Evolutionary conservation across 2,329 filamentous ascomycete genomes (phyloP).

Genomic region (Ascochyta viciae-villosae): DNA sequence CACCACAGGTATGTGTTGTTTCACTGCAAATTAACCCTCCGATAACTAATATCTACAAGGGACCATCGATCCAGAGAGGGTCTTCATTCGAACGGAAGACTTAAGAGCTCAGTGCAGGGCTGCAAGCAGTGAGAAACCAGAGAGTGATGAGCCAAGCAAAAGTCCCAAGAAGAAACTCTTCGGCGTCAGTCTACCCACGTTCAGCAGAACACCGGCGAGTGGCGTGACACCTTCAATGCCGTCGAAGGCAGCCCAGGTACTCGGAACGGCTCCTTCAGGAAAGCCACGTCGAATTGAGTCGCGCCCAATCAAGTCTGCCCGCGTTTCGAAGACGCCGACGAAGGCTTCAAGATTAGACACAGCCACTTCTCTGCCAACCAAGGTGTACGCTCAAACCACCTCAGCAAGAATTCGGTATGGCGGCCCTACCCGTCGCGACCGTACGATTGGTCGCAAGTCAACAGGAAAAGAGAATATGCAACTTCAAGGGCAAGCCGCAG

Average conservation of each 20-base stretch:
- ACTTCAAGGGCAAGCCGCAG: conserved; percentile 5
- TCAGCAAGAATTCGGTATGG: conserved; percentile 1
- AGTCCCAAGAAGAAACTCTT: conserved; percentile 53
- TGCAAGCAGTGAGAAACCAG: conserved; percentile 18
- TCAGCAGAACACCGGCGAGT: conserved; percentile 24
- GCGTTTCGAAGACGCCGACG: conserved; percentile 17
- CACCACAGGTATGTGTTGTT: conserved; percentile 22
- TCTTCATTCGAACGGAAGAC: conserved; percentile 31
- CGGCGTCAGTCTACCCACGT: conserved; percentile 40
- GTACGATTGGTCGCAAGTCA: conserved; percentile 13
- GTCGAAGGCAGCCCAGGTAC: conserved; percentile 41
- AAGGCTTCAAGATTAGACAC: conserved; percentile 33
- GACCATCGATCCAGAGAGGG: conserved; percentile 12
- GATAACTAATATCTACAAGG: conserved; percentile 4
- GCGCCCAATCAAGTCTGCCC: conserved; percentile 26
- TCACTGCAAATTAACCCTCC: neutral
- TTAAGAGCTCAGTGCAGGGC: conserved; percentile 28
- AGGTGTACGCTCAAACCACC: conserved; percentile 22
- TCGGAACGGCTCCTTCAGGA: conserved; percentile 37
- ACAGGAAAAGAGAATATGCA: conserved; percentile 16
- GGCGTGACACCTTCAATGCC: conserved; percentile 27
- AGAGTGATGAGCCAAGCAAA: conserved; percentile 29
- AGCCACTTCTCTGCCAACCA: conserved; percentile 33
- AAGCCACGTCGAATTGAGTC: conserved; percentile 20
- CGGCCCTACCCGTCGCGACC: conserved; percentile 2